These are phyloP conservation scores for Asterophora parasitica DNA, from an alignment of 768 basidiomycete species.

Conservation along the genomic window DNA sequence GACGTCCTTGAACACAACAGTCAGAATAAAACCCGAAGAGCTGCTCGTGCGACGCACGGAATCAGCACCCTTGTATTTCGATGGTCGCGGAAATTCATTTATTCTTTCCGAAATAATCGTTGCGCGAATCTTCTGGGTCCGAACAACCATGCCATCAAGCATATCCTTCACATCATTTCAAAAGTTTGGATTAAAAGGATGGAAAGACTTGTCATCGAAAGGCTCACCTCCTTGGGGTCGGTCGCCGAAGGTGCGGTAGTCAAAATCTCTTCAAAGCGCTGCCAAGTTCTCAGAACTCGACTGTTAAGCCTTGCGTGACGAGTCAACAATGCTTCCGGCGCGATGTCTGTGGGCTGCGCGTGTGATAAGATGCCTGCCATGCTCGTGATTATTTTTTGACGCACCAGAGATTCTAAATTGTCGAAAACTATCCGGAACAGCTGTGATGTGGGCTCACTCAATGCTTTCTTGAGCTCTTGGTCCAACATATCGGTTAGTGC, in stretches of 20 bases:
- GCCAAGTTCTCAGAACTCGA: neutral
- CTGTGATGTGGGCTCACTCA: neutral
- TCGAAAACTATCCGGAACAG: neutral
- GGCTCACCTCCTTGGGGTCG: neutral
- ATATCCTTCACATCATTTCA: neutral
- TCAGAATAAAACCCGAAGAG: neutral
- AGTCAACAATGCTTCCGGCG: conserved; percentile 3
- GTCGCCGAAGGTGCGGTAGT: neutral
- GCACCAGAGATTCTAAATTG: neutral
- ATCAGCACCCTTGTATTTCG: neutral
- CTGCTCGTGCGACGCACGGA: neutral
- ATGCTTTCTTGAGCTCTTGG: neutral
- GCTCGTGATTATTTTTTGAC: neutral
- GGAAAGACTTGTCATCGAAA: neutral
- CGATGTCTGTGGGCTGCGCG: conserved; percentile 2
- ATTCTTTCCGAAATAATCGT: conserved; percentile 4
- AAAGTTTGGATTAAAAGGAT: neutral
- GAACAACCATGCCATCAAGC: conserved; percentile 3
- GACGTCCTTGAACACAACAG: neutral
- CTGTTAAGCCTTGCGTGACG: neutral
- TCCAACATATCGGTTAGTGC: neutral
- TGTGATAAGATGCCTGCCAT: neutral
- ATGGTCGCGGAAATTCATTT: conserved; percentile 5
- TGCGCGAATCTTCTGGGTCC: neutral
- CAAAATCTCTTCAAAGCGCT: neutral